phyloP scores from a whole-genome alignment of 352 stramenopile species.

The Pythium grandisporangium region DNA sequence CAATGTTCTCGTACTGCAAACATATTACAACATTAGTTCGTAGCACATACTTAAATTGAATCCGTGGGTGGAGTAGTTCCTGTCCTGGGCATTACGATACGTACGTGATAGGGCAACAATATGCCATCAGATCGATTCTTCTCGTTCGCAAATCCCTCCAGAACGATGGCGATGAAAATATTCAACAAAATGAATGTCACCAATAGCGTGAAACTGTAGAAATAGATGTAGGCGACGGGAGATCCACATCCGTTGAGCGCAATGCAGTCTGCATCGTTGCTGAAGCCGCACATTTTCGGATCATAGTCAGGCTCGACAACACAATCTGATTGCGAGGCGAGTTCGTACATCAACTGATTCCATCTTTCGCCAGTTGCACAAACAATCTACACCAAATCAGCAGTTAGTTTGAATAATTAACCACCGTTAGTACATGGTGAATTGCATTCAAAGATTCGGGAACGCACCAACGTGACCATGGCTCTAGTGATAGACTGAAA shows the following conservation, averaged over 20 bases:
- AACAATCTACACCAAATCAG: constrained; percentile 49
- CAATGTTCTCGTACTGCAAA: constrained; percentile 56
- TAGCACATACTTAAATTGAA: too few relatives aligned
- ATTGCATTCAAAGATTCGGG: too few relatives aligned
- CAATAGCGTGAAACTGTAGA: constrained; percentile 75
- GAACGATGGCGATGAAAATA: constrained; percentile 83
- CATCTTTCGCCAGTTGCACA: constrained; percentile 85
- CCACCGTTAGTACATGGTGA: too few relatives aligned
- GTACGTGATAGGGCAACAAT: constrained; percentile 29
- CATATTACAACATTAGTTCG: constrained; percentile 1
- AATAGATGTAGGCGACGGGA: constrained; percentile 37
- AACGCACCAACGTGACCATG: constrained; percentile 68
- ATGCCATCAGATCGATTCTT: constrained; percentile 50
- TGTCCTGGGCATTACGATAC: constrained; percentile 1
- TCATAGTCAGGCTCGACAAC: constrained; percentile 21
- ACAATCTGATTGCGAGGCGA: constrained; percentile 24
- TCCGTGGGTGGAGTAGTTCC: constrained; percentile 2
- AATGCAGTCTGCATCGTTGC: constrained; percentile 19
- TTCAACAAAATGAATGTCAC: constrained; percentile 82
- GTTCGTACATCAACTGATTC: constrained; percentile 81
- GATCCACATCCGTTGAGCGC: constrained; percentile 48
- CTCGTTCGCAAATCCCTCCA: constrained; percentile 74
- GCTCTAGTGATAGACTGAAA: constrained; percentile 71
- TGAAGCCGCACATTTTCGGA: constrained; percentile 33
- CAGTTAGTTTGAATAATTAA: too few relatives aligned